Evolutionary conservation across 2,329 filamentous ascomycete species (phyloP), one percentile per base, ranked within the genome.

Genomic region (Fusarium sp.): DNA sequence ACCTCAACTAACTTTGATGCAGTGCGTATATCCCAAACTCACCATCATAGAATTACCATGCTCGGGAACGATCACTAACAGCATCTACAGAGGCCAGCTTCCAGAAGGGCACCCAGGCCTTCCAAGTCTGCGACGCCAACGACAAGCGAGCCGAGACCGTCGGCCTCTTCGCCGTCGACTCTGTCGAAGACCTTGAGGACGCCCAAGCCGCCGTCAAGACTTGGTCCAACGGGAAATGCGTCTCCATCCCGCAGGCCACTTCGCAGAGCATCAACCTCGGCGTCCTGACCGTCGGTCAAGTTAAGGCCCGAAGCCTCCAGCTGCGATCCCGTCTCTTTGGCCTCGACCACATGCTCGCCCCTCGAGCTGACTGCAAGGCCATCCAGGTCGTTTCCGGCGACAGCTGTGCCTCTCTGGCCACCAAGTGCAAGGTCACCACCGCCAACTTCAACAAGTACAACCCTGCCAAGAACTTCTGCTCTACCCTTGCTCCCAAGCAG

Each of bases 381-480:
- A 78, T 68, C 6, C 75, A 83, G 36, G 83, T 85, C 11, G 72
- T 74, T 2, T 74, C 77, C 0, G 82, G 82, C 2, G 83, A 86
- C 60, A 73, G 77, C 50, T 87, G 86, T 50, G 77, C 66, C 0
- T 68, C 80, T 0, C 74, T 88, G 0, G 84, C 84, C 0, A 60
- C 72, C 6, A 77, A 78, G 40, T 87, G 85, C 63, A 81, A 83
- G 6, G 84, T 88, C 16, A 81, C 81, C 0, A 69, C 72, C 3
- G 58, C 73, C 13, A 78, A 86, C 50, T 83, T 87, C 54, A 80
- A 71, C 18, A 81, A 82, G 61, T 85, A 81, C 71, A 87, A 88
- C 69, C 62, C 63, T 1, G 63, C 63, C 11, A 65, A 69, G 29
- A 79, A 78, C 65, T 75, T 84, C 1, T 86, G 84, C 63, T 71